Conservation (phyloP, 306 rosid genomes). For the Sesbania bispinosa region DNA sequence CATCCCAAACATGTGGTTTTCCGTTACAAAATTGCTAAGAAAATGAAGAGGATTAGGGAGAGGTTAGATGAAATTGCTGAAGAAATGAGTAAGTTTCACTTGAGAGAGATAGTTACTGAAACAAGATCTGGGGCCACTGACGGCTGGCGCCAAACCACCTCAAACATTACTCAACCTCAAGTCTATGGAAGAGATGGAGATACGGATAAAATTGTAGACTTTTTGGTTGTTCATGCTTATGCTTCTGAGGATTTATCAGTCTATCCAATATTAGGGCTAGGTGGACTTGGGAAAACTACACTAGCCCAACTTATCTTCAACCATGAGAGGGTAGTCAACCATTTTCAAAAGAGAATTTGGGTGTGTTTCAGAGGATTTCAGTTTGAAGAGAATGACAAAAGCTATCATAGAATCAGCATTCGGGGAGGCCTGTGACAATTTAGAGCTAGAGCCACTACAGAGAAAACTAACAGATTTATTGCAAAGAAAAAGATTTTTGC, state of each 20-base stretch:
- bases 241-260: background rate
- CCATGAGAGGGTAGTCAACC: background rate
- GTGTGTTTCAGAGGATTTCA: slow-evolving; percentile 4
- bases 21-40: background rate
- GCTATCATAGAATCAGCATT: slow-evolving; percentile 1
- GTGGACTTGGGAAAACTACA: slow-evolving; percentile 26
- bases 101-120: background rate
- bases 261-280: slow-evolving; percentile 2
- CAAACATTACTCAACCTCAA: background rate
- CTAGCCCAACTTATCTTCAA: slow-evolving; percentile 5
- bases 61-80: background rate
- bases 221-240: background rate
- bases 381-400: background rate
- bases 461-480: background rate
- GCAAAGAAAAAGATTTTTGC: background rate
- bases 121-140: background rate
- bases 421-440: background rate
- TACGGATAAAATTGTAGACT: background rate
- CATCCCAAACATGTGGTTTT: background rate
- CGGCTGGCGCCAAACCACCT: slow-evolving; percentile 22
- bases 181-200: slow-evolving; percentile 17
- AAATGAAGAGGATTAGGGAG: background rate
- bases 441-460: background rate
- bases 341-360: slow-evolving; percentile 19
- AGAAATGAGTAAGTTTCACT: slow-evolving; percentile 23